Evolutionary conservation across 78 protist genomes (phyloP).

Genomic region (Dictyostelium capitatum): DNA sequence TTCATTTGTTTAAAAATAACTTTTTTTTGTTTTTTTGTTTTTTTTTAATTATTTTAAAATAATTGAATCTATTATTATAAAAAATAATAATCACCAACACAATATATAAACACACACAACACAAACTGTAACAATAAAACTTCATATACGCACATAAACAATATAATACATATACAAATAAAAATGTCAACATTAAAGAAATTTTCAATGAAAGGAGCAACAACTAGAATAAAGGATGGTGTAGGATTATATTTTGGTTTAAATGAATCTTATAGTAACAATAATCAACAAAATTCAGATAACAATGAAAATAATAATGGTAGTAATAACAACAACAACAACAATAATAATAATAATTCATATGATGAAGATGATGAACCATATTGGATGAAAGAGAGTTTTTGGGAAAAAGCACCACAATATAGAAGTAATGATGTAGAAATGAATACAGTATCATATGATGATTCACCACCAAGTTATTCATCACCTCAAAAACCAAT

Average conservation of each 20-base stretch:
- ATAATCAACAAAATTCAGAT: not conserved
- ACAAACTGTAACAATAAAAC: not conserved
- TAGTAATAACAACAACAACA: not conserved
- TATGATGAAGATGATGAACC: slow-evolving; percentile 58
- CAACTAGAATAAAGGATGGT: slow-evolving; percentile 58
- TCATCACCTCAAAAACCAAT: slow-evolving; percentile 23
- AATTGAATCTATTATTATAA: not conserved
- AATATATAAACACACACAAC: not conserved
- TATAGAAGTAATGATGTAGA: slow-evolving; percentile 35
- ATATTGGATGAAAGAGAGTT: slow-evolving; percentile 81
- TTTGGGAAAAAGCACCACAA: slow-evolving; percentile 79
- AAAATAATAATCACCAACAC: not conserved
- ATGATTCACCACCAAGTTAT: slow-evolving; percentile 76
- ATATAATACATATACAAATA: not conserved
- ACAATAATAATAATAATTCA: not conserved
- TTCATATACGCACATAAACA: not conserved
- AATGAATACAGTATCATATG: slow-evolving; percentile 3
- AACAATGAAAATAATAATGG: not conserved
- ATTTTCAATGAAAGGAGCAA: slow-evolving; percentile 61
- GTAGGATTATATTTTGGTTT: slow-evolving; percentile 78
- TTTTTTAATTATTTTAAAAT: not conserved
- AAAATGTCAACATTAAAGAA: slow-evolving; percentile 34
- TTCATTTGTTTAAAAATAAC: too few species aligned
- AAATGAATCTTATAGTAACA: not conserved
- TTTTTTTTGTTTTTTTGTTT: not conserved